phyloP scores from a whole-genome alignment of 2,329 filamentous ascomycete species.

The Teratosphaeriaceae sp. region DNA sequence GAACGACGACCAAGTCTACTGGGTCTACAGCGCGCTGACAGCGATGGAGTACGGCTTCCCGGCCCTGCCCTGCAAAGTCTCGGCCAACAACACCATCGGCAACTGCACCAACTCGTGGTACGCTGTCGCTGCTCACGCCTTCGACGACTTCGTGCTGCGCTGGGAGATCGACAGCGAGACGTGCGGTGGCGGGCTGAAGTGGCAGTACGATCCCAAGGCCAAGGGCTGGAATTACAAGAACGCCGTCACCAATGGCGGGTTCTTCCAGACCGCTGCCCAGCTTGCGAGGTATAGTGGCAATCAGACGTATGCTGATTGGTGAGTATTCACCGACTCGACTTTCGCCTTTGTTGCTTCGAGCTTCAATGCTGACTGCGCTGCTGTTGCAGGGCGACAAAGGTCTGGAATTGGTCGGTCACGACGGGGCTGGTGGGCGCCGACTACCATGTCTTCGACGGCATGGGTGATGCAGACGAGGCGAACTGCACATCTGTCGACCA shows the following conservation, averaged over 20 bases:
- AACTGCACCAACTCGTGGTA: conserved; percentile 33
- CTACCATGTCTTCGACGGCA: conserved; percentile 42
- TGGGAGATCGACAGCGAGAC: conserved; percentile 26
- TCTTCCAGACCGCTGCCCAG: conserved; percentile 43
- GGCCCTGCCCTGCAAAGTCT: conserved; percentile 45
- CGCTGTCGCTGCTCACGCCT: conserved; percentile 35
- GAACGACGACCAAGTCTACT: conserved; percentile 51
- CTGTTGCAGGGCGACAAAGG: conserved; percentile 45
- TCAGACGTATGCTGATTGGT: conserved; percentile 58
- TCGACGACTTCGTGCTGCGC: conserved; percentile 31
- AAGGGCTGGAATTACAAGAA: conserved; percentile 52
- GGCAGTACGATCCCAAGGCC: conserved; percentile 40
- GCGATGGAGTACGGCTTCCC: conserved; percentile 45
- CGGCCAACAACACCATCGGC: conserved; percentile 34
- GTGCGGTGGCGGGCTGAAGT: conserved; percentile 32
- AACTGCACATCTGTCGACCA: conserved; percentile 41
- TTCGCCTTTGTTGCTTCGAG: too few species aligned
- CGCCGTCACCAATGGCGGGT: conserved; percentile 48
- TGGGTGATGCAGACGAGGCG: conserved; percentile 33
- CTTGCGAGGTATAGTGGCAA: conserved; percentile 34
- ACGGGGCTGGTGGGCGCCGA: conserved; percentile 51
- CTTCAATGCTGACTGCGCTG: too few species aligned
- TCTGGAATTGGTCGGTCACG: conserved; percentile 31
- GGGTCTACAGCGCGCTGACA: conserved; percentile 49
- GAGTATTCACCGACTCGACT: too few species aligned